Evolutionary conservation across 495 filamentous ascomycete species (phyloP).

Genomic region (Xylaria curta): DNA sequence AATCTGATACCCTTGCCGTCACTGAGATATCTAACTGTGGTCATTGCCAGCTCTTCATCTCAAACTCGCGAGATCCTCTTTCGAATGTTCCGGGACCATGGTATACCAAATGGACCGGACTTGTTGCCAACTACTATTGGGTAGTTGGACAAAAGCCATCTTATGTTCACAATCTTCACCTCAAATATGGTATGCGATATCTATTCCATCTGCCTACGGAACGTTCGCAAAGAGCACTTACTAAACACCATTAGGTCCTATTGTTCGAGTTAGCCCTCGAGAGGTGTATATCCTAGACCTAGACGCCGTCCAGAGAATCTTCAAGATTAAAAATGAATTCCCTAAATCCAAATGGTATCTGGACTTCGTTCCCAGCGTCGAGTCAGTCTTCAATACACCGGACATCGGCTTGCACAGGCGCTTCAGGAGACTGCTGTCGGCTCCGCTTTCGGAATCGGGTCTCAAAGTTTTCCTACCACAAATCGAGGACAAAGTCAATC

Average conservation of each 20-base stretch:
- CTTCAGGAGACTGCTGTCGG: slow-evolving; percentile 48
- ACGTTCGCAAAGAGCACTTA: background rate
- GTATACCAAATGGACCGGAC: slow-evolving; percentile 30
- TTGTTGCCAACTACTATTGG: slow-evolving; percentile 29
- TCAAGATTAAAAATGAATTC: slow-evolving; percentile 31
- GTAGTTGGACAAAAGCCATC: slow-evolving; percentile 17
- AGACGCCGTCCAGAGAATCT: slow-evolving; percentile 28
- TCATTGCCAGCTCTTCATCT: slow-evolving; percentile 6
- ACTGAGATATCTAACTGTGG: background rate
- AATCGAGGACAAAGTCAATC: slow-evolving; percentile 48
- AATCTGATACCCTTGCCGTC: background rate
- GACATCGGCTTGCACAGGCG: slow-evolving; percentile 46
- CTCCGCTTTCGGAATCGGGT: slow-evolving; percentile 56
- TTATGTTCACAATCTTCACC: slow-evolving; percentile 38
- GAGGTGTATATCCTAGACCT: slow-evolving; percentile 53
- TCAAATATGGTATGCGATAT: slow-evolving; percentile 41
- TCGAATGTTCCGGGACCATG: slow-evolving; percentile 30
- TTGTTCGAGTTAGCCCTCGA: slow-evolving; percentile 65
- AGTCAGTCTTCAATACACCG: slow-evolving; percentile 45
- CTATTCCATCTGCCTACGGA: background rate
- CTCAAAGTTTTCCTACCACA: slow-evolving; percentile 47
- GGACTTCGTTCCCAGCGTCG: slow-evolving; percentile 24
- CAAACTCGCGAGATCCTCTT: slow-evolving; percentile 19
- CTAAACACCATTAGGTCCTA: slow-evolving; percentile 33
- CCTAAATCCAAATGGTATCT: slow-evolving; percentile 33